Percentiles rank a stretch among this genome's conserved stretches.
These are phyloP conservation scores for Colletotrichum phormii DNA, from an alignment of 2,329 filamentous ascomycete genomes.

Conservation along the genomic window DNA sequence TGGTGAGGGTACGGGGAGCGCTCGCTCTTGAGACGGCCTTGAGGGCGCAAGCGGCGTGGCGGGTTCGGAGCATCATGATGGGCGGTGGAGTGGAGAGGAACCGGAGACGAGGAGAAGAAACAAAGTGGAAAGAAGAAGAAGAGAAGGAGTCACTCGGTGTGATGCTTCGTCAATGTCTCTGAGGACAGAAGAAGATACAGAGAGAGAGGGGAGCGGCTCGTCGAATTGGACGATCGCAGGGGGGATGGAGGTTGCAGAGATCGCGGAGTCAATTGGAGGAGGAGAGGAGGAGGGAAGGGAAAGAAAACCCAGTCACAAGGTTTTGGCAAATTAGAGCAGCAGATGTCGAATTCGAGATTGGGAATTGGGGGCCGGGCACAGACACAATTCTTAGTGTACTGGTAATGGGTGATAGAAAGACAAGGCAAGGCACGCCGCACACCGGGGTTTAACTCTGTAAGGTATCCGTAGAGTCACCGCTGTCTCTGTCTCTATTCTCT, in stretches of 20 bases:
- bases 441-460: background rate
- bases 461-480: background rate
- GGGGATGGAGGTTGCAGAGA: conserved; percentile 13
- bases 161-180: conserved; percentile 23
- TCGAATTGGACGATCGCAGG: conserved; percentile 35
- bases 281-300: background rate
- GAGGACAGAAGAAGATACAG: background rate
- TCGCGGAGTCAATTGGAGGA: conserved; percentile 20
- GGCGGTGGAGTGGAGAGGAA: conserved; percentile 30
- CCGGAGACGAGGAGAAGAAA: conserved; percentile 14
- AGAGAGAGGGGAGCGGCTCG: conserved; percentile 23
- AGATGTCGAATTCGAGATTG: background rate
- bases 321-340: conserved; percentile 1
- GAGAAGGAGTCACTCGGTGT: conserved; percentile 27
- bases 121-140: conserved; percentile 15
- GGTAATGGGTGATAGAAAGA: too few relatives aligned
- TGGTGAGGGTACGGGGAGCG: conserved; percentile 52
- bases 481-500: background rate
- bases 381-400: background rate
- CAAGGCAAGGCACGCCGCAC: too few relatives aligned
- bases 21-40: conserved; percentile 54
- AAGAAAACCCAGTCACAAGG: background rate
- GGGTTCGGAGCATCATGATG: conserved; percentile 60
- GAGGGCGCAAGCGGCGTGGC: conserved; percentile 60
- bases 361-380: background rate